Base-by-base conservation (phyloP, 371 early-diverging fungal species). In the Conidiobolus incongruus region DNA sequence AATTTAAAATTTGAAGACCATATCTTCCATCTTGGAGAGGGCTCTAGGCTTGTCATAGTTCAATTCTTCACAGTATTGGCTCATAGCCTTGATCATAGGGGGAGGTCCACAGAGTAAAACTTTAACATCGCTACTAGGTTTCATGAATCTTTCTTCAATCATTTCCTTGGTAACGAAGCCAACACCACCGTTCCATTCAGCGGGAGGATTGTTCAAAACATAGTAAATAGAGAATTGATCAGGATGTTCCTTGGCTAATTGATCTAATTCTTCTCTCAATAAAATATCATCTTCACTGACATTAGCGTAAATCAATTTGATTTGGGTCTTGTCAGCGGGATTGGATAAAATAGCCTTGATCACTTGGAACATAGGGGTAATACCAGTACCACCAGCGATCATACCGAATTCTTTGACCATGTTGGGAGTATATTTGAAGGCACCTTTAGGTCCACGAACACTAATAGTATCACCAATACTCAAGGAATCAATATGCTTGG, bases 1-100 rank as follows among this genome's bases (percentile, higher is more conserved):
- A n/a, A n/a, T n/a, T n/a, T n/a, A 89, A 51, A 93, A 89, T 56
- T 88, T 87, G 68, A 80, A 93, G 17, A 93, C 83, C 52, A 79
- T 80, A 53, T 81, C 80, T 38, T 70, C 72, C 35, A 79, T 63
- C 62, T 88, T 86, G 58, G 85, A 83, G 40, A 88, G 64, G 45
- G 75, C 70, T 47, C 72, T 68, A 50, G 82, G 66, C 56, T 78
- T 72, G 24, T 77, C 75, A 52, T 68, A 81, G 33, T 79, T 81
- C 28, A 85, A 61, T 11, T 71, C 68, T 38, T 53, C 61, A 40
- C 75, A 65, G 31, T 68, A 52, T 51, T 63, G 67, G 47, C 65
- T 52, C 89, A 93, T 85, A 45, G 83, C 88, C 47, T 72, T 71
- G 49, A 91, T 61, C 93, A 93, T 91, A 1, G 85, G 89, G 38